Conservation (phyloP, 2,329 filamentous ascomycete species). For the Aspergillus calidoustus region DNA sequence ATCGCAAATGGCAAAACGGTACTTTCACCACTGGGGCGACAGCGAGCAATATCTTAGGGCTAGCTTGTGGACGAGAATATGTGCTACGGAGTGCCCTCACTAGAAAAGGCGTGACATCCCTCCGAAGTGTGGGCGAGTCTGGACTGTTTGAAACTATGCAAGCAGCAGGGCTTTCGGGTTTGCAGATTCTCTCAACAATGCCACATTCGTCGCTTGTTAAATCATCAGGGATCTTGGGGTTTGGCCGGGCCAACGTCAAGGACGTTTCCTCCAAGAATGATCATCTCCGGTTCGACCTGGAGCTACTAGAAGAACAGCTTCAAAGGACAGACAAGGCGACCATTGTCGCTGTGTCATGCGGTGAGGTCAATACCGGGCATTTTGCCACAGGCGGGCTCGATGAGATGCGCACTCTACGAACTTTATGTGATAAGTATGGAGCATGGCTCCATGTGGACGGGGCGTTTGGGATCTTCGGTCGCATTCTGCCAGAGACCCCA, state of each 20-base stretch:
- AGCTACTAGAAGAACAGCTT: conserved; percentile 65
- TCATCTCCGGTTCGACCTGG: conserved; percentile 73
- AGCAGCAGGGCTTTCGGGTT: conserved; percentile 64
- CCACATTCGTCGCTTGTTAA: conserved; percentile 85
- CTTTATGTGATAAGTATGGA: conserved; percentile 71
- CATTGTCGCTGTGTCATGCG: conserved; percentile 80
- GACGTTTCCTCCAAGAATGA: conserved; percentile 56
- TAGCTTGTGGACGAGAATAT: conserved; percentile 72
- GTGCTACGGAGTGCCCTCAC: conserved; percentile 49
- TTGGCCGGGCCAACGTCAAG: conserved; percentile 72
- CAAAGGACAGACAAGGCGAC: conserved; percentile 60
- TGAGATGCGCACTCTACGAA: conserved; percentile 67
- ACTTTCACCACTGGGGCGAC: conserved; percentile 80
- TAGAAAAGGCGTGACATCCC: conserved; percentile 31
- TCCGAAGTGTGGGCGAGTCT: conserved; percentile 65
- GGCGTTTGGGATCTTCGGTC: conserved; percentile 83
- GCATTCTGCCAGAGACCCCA: conserved; percentile 61
- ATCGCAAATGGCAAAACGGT: conserved; percentile 67
- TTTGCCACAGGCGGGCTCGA: conserved; percentile 67
- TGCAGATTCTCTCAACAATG: conserved; percentile 79
- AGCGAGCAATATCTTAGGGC: conserved; percentile 66
- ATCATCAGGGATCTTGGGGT: conserved; percentile 78
- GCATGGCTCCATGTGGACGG: conserved; percentile 92
- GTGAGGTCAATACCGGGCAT: conserved; percentile 87
- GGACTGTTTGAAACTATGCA: conserved; percentile 72